Evolutionary conservation across 441 rosid genomes (phyloP).

Genomic region (Adansonia madagascariensis): DNA sequence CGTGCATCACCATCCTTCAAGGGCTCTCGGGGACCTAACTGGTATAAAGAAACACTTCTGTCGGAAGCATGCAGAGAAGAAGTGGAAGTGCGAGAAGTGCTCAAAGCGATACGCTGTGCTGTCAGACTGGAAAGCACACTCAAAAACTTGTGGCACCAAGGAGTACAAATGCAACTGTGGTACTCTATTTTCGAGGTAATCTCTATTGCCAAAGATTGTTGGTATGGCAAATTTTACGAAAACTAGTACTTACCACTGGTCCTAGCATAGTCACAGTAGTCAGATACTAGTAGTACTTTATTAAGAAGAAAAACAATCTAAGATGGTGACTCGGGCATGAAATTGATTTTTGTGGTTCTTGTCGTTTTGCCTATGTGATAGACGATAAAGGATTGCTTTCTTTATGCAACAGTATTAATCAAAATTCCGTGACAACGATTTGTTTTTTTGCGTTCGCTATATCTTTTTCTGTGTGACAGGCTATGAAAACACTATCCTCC

Average conservation of each 20-base stretch:
- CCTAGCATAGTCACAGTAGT: too few relatives aligned
- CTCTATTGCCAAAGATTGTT: not conserved
- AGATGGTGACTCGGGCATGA: conserved; percentile 11
- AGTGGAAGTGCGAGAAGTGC: conserved; percentile 95
- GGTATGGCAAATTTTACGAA: not conserved
- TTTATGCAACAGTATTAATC: conserved; percentile 25
- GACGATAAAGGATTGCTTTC: conserved; percentile 28
- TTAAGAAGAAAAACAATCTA: conserved; percentile 1
- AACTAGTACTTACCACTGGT: too few relatives aligned
- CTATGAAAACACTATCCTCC: conserved; percentile 10
- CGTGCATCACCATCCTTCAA: conserved; percentile 79
- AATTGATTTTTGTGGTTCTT: conserved; percentile 22
- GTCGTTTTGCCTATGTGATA: conserved; percentile 15
- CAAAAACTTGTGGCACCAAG: conserved; percentile 89
- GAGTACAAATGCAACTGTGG: conserved; percentile 95
- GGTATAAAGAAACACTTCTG: conserved; percentile 93
- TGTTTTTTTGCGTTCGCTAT: conserved; percentile 23
- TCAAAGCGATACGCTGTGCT: conserved; percentile 85
- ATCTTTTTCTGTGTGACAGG: conserved; percentile 21
- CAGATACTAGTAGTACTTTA: not conserved
- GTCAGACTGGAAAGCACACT: conserved; percentile 95
- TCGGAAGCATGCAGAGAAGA: conserved; percentile 91
- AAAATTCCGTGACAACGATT: conserved; percentile 25
- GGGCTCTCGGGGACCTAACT: conserved; percentile 93
- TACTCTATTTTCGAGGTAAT: conserved; percentile 71